Evolutionary conservation across 1,139 yeast species (phyloP).

Genomic region (Hanseniaspora sp.): DNA sequence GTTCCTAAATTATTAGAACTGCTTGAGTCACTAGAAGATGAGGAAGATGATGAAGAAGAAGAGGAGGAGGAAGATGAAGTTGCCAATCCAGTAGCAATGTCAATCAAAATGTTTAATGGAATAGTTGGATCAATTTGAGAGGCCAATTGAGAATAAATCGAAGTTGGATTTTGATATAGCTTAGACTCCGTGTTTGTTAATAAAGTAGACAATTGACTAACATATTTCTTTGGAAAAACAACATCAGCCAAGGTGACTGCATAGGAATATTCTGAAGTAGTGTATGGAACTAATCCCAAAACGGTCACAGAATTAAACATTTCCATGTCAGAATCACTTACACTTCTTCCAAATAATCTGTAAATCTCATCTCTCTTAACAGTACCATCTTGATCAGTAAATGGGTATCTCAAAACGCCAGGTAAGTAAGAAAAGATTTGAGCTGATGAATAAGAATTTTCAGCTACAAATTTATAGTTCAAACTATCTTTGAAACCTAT

Average conservation of each 20-base stretch:
- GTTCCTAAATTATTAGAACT: slow-evolving; percentile 33
- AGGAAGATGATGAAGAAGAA: slow-evolving; percentile 21
- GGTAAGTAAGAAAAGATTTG: slow-evolving; percentile 69
- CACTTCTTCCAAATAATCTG: slow-evolving; percentile 11
- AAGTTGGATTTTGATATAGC: slow-evolving; percentile 42
- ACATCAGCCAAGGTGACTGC: slow-evolving; percentile 69
- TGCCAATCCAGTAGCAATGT: slow-evolving; percentile 19
- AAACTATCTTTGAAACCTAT: slow-evolving; percentile 60
- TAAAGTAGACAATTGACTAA: slow-evolving; percentile 36
- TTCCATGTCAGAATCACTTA: slow-evolving; percentile 8
- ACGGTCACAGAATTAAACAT: slow-evolving; percentile 29
- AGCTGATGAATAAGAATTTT: slow-evolving; percentile 56
- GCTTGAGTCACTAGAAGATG: slow-evolving; percentile 18
- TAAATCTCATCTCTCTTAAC: slow-evolving; percentile 32
- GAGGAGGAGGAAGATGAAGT: slow-evolving; percentile 22
- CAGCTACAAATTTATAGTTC: slow-evolving; percentile 62
- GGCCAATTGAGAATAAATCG: slow-evolving; percentile 41
- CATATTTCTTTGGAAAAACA: slow-evolving; percentile 48
- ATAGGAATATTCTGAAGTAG: slow-evolving; percentile 39
- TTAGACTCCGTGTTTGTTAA: slow-evolving; percentile 38
- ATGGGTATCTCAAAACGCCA: slow-evolving; percentile 43
- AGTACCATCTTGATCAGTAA: slow-evolving; percentile 26
- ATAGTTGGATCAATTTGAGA: slow-evolving; percentile 51
- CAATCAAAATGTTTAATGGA: slow-evolving; percentile 45
- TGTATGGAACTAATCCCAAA: slow-evolving; percentile 53